Conservation (phyloP, 768 basidiomycete species). For the Hypsizygus marmoreus region DNA sequence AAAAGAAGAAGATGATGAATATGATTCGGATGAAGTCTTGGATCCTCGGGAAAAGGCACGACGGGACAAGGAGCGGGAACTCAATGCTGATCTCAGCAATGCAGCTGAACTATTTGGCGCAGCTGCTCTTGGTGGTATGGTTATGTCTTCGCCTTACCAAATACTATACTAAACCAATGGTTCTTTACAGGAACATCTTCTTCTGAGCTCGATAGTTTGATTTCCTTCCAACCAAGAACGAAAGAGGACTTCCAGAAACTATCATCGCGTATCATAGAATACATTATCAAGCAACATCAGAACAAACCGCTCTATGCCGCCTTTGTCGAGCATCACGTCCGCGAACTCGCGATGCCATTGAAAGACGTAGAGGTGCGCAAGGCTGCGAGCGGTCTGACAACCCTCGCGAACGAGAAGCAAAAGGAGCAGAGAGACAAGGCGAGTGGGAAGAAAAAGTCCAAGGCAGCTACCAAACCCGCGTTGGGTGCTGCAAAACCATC, state of each 20-base stretch:
- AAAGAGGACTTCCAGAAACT: conserved; percentile 85
- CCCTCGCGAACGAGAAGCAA: conserved; percentile 94
- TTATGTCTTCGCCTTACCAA: neutral
- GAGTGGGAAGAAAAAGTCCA: conserved; percentile 88
- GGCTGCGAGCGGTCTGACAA: conserved; percentile 79
- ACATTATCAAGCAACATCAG: conserved; percentile 77
- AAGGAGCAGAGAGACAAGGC: conserved; percentile 84
- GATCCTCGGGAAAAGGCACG: conserved; percentile 81
- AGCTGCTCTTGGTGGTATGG: conserved; percentile 62
- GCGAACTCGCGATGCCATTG: conserved; percentile 72
- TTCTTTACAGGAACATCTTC: conserved; percentile 58
- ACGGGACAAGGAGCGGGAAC: conserved; percentile 76
- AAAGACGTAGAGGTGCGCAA: conserved; percentile 93
- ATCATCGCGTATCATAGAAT: conserved; percentile 72
- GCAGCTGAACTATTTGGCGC: conserved; percentile 82
- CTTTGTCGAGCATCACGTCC: conserved; percentile 85
- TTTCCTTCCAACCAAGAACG: conserved; percentile 80
- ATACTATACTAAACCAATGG: neutral
- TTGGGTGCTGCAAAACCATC: conserved; percentile 72
- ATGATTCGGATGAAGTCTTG: conserved; percentile 72
- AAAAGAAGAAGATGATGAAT: conserved; percentile 49
- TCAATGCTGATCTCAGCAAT: conserved; percentile 85
- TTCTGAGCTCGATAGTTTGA: conserved; percentile 66
- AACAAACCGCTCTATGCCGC: conserved; percentile 78
- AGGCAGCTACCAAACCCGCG: conserved; percentile 68